Evolutionary conservation across 768 basidiomycete species (phyloP), one percentile per base, ranked within the genome.

Genomic region (Myochromella boudieri): DNA sequence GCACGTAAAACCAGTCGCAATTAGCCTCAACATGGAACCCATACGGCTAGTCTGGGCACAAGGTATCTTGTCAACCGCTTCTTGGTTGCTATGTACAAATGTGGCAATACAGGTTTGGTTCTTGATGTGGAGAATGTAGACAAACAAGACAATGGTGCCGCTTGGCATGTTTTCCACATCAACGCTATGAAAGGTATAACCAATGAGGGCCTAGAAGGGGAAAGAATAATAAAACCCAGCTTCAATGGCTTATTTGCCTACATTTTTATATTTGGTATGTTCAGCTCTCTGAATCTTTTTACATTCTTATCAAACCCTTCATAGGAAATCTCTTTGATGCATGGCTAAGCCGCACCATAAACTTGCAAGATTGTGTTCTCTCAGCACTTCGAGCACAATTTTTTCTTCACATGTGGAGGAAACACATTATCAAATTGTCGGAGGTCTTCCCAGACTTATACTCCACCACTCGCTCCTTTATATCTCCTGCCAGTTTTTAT

Each of bases 121-220:
- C 45, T 46, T 1, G 61, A 65, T 51, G 57, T 65, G 0, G 17
- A 59, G 4, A 56, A 63, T 43, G 57, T 60, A 1, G 60, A 63
- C 40, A 65, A 65, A 32, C 62, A 65, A 32, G 62, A 65, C 41
- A 62, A 65, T 46, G 62, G 62, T 4, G 56, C 62, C 0, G 64
- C 62, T 14, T 51, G 59, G 2, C 42, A 56, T n/a, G 2, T 20
- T 56, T 65, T 65, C 28, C 59, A 62, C 41, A 9, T 6, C 18
- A 31, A 54, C 7, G 63, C 57, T 3, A 34, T 62, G 4, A 2
- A 7, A 5, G 59, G 56, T 15, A 39, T 42, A 6, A 60, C 52
- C 0, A 46, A 38, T 1, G 37, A 21, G 18, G 42, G 18, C 0
- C 24, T 34, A n/a, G 41, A 37, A 6, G 54, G 21, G 15, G 32